These are phyloP conservation scores for Cystofilobasidium capitatum DNA, from an alignment of 768 basidiomycete genomes.

Conservation along the genomic window DNA sequence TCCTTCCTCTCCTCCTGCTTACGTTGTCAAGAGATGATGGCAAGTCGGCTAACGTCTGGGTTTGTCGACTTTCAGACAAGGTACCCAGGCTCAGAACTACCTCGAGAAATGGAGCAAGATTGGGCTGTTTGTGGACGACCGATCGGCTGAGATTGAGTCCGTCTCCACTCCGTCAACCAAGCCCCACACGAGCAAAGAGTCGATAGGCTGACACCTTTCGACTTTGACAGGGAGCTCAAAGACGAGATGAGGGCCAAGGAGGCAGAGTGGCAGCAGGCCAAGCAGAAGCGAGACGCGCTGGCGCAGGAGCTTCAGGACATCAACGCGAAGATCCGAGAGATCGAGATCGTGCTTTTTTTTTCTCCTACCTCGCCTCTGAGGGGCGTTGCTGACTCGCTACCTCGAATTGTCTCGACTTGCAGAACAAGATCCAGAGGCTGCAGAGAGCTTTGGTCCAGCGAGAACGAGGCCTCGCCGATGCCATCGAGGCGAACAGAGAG, in stretches of 20 bases:
- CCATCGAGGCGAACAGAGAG: slow-evolving; percentile 38
- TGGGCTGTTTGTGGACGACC: slow-evolving; percentile 14
- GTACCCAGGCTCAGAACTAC: neutral
- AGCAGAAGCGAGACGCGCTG: neutral
- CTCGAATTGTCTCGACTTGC: neutral
- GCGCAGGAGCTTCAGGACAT: neutral
- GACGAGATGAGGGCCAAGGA: neutral
- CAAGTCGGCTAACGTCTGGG: too few species aligned
- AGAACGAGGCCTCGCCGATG: neutral
- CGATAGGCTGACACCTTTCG: too few species aligned
- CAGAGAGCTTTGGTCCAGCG: slow-evolving; percentile 11
- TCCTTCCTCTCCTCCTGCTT: slow-evolving; percentile 39
- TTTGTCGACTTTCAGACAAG: neutral
- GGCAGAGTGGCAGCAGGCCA: neutral
- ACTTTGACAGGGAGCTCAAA: neutral
- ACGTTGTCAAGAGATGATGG: too few species aligned
- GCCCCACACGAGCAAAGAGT: too few species aligned
- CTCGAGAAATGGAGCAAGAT: neutral
- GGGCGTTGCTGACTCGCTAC: neutral
- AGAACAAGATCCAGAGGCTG: neutral
- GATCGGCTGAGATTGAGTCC: slow-evolving; percentile 14
- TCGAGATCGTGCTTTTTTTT: neutral
- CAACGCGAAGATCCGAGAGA: neutral
- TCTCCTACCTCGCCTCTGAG: neutral
- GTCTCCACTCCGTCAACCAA: neutral